Percentiles rank a stretch among this genome's conserved stretches.
These are phyloP conservation scores for Penicillium flavigenum DNA, from an alignment of 495 filamentous ascomycete species.

Conservation along the genomic window DNA sequence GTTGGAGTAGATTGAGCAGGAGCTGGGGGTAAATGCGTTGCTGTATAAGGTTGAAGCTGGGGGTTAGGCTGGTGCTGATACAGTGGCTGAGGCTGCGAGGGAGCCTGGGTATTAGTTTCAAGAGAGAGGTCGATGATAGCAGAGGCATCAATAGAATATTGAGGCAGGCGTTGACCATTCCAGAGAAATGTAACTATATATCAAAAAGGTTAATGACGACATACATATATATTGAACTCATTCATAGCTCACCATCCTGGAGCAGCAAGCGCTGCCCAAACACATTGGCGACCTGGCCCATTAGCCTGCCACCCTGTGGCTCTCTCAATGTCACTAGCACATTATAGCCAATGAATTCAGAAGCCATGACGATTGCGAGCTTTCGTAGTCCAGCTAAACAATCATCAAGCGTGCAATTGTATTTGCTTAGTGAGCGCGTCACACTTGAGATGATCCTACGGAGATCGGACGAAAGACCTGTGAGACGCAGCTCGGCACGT, in stretches of 20 bases:
- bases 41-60: neutral
- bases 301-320: conserved; percentile 63
- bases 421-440: neutral
- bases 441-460: neutral
- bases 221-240: neutral
- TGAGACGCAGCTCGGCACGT: neutral
- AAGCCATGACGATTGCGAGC: conserved; percentile 49
- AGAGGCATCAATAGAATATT: conserved; percentile 53
- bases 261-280: conserved; percentile 73
- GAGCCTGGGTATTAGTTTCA: conserved; percentile 36
- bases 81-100: conserved; percentile 28
- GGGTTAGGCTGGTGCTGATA: conserved; percentile 13
- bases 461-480: neutral
- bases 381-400: conserved; percentile 4
- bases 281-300: conserved; percentile 72
- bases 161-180: conserved; percentile 47
- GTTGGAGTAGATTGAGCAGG: conserved; percentile 14
- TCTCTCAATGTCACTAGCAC: conserved; percentile 71
- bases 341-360: conserved; percentile 74
- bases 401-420: conserved; percentile 12
- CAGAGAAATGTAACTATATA: conserved; percentile 48
- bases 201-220: neutral
- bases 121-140: conserved; percentile 57
- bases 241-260: conserved; percentile 62
- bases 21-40: neutral